Evolutionary conservation across 1,284 basidiomycete genomes (phyloP), one percentile per base, ranked within the genome.

Genomic region (Hemileia vastatrix): DNA sequence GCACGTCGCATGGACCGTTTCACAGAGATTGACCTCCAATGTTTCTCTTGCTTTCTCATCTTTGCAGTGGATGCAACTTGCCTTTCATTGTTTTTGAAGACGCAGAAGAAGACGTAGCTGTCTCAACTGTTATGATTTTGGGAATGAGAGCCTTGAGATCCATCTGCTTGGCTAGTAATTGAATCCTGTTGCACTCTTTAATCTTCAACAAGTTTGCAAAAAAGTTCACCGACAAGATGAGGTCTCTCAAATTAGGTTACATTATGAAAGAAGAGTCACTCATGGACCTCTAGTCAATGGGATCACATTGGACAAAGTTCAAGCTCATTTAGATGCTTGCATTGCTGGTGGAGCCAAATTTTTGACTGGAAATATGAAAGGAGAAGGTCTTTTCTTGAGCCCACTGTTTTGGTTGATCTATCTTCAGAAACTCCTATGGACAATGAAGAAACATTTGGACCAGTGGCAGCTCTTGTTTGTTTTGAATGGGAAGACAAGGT

Each of bases 61-160:
- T 27, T 27, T 6, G 2, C 24, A 48, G 54, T 48, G 73, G 73
- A 21, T 72, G 73, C 43, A 75, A 75, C 43, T 71, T 72, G 19
- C 73, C 73, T 15, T 75, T 75, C 60, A 74, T 75, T 59, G 72
- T 75, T 27, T 75, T 75, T 52, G 72, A 70, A 15, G 73, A 75
- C 43, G 72, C 73, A 4, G 70, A 75, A 45, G 59, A 74, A 21
- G 72, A 74, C 59, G 66, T 66, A 54, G 73, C 73, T 3, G 73
- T 74, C 49, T 70, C 68, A 9, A 68, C 70, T 9, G 72, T 71
- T 31, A 64, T 75, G 36, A 68, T 67, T 0, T 73, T 69, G 71
- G 74, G 74, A 65, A 73, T 73, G 71, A 71, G 73, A n/a, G 72
- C 70, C 45, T 68, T 68, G 5, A 72, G 73, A 24, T 72, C 74